Base-by-base conservation (phyloP, 2,329 filamentous ascomycete species). In the Fusarium sp. region DNA sequence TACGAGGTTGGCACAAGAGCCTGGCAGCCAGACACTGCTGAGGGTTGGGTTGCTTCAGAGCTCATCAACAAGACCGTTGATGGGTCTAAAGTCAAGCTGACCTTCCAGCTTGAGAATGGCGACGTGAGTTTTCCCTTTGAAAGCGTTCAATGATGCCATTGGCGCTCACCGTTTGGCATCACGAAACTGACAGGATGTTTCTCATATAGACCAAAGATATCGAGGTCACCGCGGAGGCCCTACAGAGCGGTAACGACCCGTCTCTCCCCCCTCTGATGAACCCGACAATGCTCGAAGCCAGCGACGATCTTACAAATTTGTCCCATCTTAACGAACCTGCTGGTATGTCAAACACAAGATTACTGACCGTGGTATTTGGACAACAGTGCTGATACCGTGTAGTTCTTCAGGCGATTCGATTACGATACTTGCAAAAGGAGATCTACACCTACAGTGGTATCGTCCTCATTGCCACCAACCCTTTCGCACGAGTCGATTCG, bases 371-470 rank as follows among this genome's bases (percentile, higher is more conserved):
- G 30, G 41, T 24, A n/a, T 24, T 42, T 56, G 35, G 50, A 61
- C 67, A 56, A 64, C 81, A 71, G 81, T 64, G 66, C 63, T 58
- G 55, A 30, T 59, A 51, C 48, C 67, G 42, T 68, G 78, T 83
- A 97, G 97, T 99, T 70, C 87, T 99, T 74, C 96, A 99, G 88
- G 96, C 96, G 63, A 99, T 99, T 84, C 95, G 95, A 82, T 90
- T 99, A 81, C 94, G 96, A 83, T 99, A 99, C 86, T 89, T 94
- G 73, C 96, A 99, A 84, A 98, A 98, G 85, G 96, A 99, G 84
- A 99, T 99, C 80, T 99, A 99, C 88, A 99, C 96, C 80, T 99
- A 99, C 87, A 98, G 94, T 82, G 96, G 96, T 81, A 98, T 99
- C 81, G 96, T 99, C 75, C 89, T 99, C 78, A 99, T 99, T 86